A percentile compares a stretch with the other conserved stretches of the same genome.
phyloP scores from a whole-genome alignment of 225 moss, liverwort and hornwort genomes.

The Neckera pumila region DNA sequence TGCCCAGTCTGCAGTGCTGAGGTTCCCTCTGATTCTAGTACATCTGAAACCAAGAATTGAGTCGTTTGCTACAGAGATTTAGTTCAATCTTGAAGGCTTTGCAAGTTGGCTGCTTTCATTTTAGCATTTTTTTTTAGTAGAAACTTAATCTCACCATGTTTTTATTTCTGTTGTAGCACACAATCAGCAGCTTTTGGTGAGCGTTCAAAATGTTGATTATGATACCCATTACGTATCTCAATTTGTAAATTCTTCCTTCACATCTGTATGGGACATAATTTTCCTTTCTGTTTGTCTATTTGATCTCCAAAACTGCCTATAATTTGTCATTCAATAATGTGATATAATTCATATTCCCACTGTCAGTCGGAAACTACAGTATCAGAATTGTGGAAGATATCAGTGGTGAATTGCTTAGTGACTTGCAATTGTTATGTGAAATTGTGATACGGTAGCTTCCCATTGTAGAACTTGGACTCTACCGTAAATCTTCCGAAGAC shows the following conservation, averaged over 20 bases:
- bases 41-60: constrained; percentile 26
- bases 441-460: too few species aligned
- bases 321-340: not conserved
- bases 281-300: not conserved
- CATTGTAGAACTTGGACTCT: too few species aligned
- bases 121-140: not conserved
- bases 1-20: constrained; percentile 74
- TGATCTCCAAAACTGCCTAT: not conserved
- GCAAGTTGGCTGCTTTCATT: not conserved
- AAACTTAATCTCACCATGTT: not conserved
- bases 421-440: not conserved
- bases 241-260: not conserved
- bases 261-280: not conserved
- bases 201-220: constrained; percentile 1
- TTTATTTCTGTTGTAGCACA: not conserved
- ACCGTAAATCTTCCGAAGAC: not conserved
- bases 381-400: not conserved
- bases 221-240: not conserved
- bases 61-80: not conserved
- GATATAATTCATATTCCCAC: not conserved
- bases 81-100: not conserved
- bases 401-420: not conserved
- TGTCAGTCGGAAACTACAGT: not conserved
- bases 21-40: constrained; percentile 23
- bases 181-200: not conserved